Conservation (phyloP, 2,329 filamentous ascomycete species). For the Colletotrichum sp. region DNA sequence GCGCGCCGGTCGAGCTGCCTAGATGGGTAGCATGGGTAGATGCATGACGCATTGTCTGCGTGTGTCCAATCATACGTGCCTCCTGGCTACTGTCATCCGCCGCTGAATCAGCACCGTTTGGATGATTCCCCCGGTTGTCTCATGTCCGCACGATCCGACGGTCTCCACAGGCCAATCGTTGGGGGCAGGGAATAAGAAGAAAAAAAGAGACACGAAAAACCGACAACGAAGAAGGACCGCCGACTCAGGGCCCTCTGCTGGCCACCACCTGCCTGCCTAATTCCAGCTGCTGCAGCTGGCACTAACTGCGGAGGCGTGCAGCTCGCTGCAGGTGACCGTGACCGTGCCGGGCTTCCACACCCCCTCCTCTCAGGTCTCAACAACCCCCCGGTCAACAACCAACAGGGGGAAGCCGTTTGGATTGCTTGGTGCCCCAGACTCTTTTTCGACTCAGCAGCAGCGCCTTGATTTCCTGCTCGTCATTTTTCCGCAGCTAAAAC, state of each 20-base stretch:
- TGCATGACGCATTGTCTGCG: background rate
- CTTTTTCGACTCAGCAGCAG: background rate
- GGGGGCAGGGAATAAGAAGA: background rate
- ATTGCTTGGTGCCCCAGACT: slow-evolving; percentile 16
- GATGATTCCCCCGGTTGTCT: slow-evolving; percentile 5
- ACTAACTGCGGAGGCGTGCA: slow-evolving; percentile 7
- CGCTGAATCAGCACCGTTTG: background rate
- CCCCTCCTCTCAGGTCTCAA: background rate
- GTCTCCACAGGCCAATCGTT: background rate
- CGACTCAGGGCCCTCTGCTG: background rate
- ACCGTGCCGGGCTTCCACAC: slow-evolving; percentile 10
- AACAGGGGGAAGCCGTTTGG: slow-evolving; percentile 8
- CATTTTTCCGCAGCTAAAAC: slow-evolving; percentile 5
- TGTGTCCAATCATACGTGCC: background rate
- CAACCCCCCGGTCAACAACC: slow-evolving; percentile 8
- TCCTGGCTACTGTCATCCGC: background rate
- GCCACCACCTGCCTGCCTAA: background rate
- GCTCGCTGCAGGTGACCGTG: slow-evolving; percentile 16
- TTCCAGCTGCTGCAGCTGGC: background rate
- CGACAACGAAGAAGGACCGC: background rate
- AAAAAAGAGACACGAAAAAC: background rate
- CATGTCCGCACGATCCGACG: slow-evolving; percentile 4
- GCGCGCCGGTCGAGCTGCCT: background rate
- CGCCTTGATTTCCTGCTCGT: slow-evolving; percentile 13
- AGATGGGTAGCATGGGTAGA: background rate